Base-by-base conservation (phyloP, 306 rosid species). In the Vigna trinervia region DNA sequence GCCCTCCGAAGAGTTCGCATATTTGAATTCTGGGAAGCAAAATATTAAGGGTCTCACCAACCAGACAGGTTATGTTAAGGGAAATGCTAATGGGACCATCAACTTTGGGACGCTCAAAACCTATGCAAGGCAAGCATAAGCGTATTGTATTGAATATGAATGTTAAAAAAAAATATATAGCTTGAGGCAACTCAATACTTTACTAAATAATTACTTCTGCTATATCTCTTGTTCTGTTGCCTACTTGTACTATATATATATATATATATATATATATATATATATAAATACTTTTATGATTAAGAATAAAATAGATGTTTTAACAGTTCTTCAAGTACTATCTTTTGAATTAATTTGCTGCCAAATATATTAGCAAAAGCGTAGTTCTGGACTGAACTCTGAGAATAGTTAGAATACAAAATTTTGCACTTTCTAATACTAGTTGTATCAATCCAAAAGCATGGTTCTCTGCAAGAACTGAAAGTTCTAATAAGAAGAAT, bases 11-110 rank as follows among this genome's bases (percentile, higher is more conserved):
- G 81, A 62, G 46, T 39, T 6, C 0, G 52, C 4, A 17, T 83
- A 73, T 57, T 19, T 34, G 15, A 84, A 79, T 71, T 5, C 76
- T 19, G 74, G 19, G 0, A 53, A 5, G 48, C 87, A 79, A 57
- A 34, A 75, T 19, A 57, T 84, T 3, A 84, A 84, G 58, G 87
- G 87, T 56, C 87, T 84, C 39, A 80, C 82, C 1, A 84, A 84
- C 45, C 87, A 80, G 14, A 84, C 87, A 57, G 87, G 87, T 19
- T 75, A 75, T 12, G 82, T 84, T 6, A 84, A 71, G 75, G 87
- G 87, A 14, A 80, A 84, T 32, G 87, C 87, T 75, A 84, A 84
- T 64, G 87, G 87, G 1, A 76, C 58, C 51, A 80, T 84, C 79
- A 84, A 84, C 84, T 76, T 84, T 56, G 84, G 87, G 2, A 15